These are phyloP conservation scores for Closterium sp. DNA, from an alignment of 139 green algal genomes.

Conservation along the genomic window DNA sequence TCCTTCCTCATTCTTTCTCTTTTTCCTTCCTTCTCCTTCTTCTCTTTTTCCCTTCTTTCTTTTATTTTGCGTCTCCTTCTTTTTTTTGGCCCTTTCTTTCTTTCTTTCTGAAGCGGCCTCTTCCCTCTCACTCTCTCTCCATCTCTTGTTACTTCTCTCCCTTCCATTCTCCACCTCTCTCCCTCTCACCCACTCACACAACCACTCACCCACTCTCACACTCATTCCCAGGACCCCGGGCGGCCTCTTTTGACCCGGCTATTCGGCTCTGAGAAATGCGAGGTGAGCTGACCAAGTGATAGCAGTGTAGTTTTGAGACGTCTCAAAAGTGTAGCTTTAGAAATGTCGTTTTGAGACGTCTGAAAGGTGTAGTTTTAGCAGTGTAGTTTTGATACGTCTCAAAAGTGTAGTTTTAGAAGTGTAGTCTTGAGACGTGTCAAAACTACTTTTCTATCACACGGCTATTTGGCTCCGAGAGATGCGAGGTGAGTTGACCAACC, in stretches of 20 bases:
- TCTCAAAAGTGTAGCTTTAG: too few relatives aligned
- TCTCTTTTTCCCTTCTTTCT: background rate
- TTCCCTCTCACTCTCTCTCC: background rate
- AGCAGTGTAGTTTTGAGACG: too few relatives aligned
- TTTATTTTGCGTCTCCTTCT: background rate
- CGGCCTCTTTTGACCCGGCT: slow-evolving; percentile 27
- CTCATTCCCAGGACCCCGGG: slow-evolving; percentile 23
- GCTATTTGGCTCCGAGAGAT: too few relatives aligned
- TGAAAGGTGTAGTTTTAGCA: too few relatives aligned
- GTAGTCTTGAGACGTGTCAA: too few relatives aligned
- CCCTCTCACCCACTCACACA: background rate
- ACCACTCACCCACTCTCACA: background rate
- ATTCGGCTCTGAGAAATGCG: slow-evolving; percentile 35
- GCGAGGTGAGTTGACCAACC: too few relatives aligned
- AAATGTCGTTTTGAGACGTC: too few relatives aligned
- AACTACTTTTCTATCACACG: too few relatives aligned
- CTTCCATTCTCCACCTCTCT: background rate
- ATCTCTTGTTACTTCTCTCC: background rate
- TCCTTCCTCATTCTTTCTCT: background rate
- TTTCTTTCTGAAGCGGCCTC: too few relatives aligned
- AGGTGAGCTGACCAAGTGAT: slow-evolving; percentile 18
- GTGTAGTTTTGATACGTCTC: too few relatives aligned
- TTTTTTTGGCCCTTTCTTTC: background rate
- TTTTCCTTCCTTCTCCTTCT: background rate
- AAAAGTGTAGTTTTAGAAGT: too few relatives aligned